Conservation (phyloP, 2,329 filamentous ascomycete species). For the Coccinonectria pachysandricola region DNA sequence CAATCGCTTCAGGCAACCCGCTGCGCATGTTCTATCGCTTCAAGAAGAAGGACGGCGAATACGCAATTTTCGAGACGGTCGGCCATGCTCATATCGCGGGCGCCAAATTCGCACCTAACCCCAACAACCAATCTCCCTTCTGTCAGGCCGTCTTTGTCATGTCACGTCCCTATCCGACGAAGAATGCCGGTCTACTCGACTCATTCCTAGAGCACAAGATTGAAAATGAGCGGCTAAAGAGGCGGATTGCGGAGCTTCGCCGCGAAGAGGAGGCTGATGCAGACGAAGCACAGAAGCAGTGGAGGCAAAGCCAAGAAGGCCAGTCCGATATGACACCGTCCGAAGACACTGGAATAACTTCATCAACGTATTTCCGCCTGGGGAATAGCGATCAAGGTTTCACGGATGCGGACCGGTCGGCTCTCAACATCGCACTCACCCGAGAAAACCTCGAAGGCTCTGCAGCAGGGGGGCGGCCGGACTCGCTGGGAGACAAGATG, state of each 20-base stretch:
- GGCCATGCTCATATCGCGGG: conserved; percentile 81
- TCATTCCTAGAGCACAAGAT: conserved; percentile 96
- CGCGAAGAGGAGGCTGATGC: conserved; percentile 75
- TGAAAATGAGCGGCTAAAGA: conserved; percentile 79
- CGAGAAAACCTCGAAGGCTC: conserved; percentile 71
- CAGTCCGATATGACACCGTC: conserved; percentile 43
- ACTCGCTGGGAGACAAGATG: conserved; percentile 79
- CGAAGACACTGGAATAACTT: conserved; percentile 31
- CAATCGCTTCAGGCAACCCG: conserved; percentile 68
- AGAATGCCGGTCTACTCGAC: conserved; percentile 75
- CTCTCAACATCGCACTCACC: conserved; percentile 60
- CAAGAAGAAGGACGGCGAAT: conserved; percentile 60
- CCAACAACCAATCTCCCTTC: conserved; percentile 54
- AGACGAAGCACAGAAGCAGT: conserved; percentile 53
- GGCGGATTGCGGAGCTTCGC: conserved; percentile 75
- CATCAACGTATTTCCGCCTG: conserved; percentile 20
- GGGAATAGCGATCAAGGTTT: conserved; percentile 38
- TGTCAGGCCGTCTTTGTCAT: conserved; percentile 93
- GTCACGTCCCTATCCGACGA: conserved; percentile 80
- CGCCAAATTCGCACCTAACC: conserved; percentile 52
- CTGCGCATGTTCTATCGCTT: conserved; percentile 83
- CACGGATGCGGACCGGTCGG: conserved; percentile 55
- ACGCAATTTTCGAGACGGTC: conserved; percentile 78
- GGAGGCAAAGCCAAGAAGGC: conserved; percentile 47
- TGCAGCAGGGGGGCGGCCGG: conserved; percentile 52